Evolutionary conservation across 2,329 filamentous ascomycete species (phyloP), one percentile per base, ranked within the genome.

Genomic region (Aspergillus pseudoglaucus): DNA sequence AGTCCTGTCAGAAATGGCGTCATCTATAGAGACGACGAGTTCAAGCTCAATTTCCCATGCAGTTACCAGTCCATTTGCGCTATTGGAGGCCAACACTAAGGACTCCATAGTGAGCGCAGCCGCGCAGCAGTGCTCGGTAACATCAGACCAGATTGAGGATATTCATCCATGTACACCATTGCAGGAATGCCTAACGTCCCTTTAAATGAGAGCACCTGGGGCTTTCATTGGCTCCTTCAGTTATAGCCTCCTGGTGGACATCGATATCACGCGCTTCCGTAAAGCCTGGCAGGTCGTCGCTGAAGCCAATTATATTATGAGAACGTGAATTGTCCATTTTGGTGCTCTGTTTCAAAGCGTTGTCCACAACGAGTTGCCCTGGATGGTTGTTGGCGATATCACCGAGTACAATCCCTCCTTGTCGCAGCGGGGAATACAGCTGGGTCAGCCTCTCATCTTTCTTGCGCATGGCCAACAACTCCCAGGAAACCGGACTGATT

Each of bases 81-180:
- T 10, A 9, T 32, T 32, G 30, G 8, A 32, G 2, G 30, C 30
- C 30, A 14, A 32, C 8, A 14, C 14, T 14, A 32, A 32, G 3
- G 23, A 27, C 32, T 15, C 20, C 20, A 20, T 20, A 20, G 20
- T 20, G 20, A 20, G 20, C 20, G 20, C 20, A 20, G 20, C 20
- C 20, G 20, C 2, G 20, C 20, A 20, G 20, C 20, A 20, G 20
- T 20, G 20, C 20, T 20, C 20, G 20, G 20, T 20, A 20, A 20
- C 20, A 20, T 20, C 20, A 20, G 20, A 20, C 20, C 46, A 46
- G 18, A 47, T 52, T 25, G 37, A 52, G 15, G 50, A 52, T 20
- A 50, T 52, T 10, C 46, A 49, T 38, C 47, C 43, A 9, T 49
- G 47, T 25, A 49, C 47, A 6, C 47, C 47, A 9, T n/a, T 50